A percentile compares a stretch with the other conserved stretches of the same genome.
These are phyloP conservation scores for Candida orba DNA, from an alignment of 805 yeast genomes.

Conservation along the genomic window DNA sequence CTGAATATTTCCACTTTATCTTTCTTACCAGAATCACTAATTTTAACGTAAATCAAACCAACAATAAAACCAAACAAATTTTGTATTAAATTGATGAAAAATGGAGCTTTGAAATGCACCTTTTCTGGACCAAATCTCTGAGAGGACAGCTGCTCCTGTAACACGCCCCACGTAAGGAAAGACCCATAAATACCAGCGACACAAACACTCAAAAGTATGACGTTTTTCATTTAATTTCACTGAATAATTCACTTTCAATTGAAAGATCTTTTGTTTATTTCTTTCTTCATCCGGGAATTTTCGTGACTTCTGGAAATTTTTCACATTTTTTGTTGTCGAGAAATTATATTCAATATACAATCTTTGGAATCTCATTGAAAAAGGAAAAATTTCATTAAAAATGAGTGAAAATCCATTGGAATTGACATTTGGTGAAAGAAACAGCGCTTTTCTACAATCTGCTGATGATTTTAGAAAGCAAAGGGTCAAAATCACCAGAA, in stretches of 20 bases:
- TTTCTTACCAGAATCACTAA: conserved; percentile 12
- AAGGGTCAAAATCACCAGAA: conserved; percentile 53
- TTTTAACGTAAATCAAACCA: conserved; percentile 52
- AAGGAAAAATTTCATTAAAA: not conserved
- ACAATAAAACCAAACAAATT: conserved; percentile 62
- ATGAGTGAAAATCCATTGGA: conserved; percentile 21
- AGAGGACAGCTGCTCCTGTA: conserved; percentile 83
- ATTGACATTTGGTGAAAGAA: conserved; percentile 44
- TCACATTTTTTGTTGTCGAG: not conserved
- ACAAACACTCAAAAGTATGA: conserved; percentile 22
- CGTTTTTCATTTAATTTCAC: not conserved
- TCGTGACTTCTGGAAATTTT: not conserved
- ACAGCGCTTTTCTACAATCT: conserved; percentile 54
- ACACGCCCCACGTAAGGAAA: conserved; percentile 84
- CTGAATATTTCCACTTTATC: conserved; percentile 12
- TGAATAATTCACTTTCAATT: not conserved
- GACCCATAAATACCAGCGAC: conserved; percentile 72
- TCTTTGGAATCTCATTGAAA: not conserved
- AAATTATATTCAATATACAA: not conserved
- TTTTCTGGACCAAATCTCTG: conserved; percentile 56
- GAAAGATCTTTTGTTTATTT: not conserved
- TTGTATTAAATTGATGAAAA: conserved; percentile 71
- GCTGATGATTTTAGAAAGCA: conserved; percentile 65
- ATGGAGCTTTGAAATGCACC: conserved; percentile 63
- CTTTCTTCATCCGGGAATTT: not conserved